These are phyloP conservation scores for Chaetomidium leptoderma DNA, from an alignment of 495 filamentous ascomycete species.

Conservation along the genomic window DNA sequence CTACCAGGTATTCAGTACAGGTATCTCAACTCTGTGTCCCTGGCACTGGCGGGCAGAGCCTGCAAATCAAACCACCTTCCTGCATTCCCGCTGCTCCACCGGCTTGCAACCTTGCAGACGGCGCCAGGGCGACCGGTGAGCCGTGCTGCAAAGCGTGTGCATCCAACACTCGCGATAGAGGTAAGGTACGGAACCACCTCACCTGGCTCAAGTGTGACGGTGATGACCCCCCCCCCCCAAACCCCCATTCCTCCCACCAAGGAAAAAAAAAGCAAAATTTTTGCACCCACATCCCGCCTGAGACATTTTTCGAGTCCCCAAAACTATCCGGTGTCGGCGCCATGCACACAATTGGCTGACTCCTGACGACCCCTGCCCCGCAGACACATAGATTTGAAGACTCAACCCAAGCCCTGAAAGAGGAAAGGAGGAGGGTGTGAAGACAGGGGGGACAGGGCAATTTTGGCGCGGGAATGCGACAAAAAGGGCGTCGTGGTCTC, in stretches of 20 bases:
- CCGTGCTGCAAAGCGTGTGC: slow-evolving; percentile 4
- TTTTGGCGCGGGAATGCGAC: slow-evolving; percentile 16
- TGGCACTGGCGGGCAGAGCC: background rate
- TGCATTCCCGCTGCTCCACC: slow-evolving; percentile 8
- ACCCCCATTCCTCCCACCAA: slow-evolving; percentile 5
- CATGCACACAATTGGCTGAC: slow-evolving; percentile 22
- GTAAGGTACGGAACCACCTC: slow-evolving; percentile 1
- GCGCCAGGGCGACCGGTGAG: slow-evolving; percentile 7
- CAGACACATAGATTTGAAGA: background rate
- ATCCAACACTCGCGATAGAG: background rate
- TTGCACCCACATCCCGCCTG: slow-evolving; percentile 11
- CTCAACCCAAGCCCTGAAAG: background rate
- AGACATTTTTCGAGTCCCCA: slow-evolving; percentile 9
- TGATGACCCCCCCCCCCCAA: background rate
- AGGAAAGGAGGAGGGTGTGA: slow-evolving; percentile 10
- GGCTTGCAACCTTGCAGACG: slow-evolving; percentile 10
- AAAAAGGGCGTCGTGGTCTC: slow-evolving; percentile 9
- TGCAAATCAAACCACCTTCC: slow-evolving; percentile 5
- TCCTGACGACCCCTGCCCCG: slow-evolving; percentile 11
- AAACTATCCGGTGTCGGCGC: slow-evolving; percentile 21
- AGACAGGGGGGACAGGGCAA: slow-evolving; percentile 6
- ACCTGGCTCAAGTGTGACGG: background rate
- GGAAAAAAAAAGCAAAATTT: background rate
- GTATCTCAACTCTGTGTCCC: too few species aligned
- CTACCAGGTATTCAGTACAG: too few species aligned